These are phyloP conservation scores for Amoebophrya sp. DNA, from an alignment of 169 alveolate genomes.

Conservation along the genomic window DNA sequence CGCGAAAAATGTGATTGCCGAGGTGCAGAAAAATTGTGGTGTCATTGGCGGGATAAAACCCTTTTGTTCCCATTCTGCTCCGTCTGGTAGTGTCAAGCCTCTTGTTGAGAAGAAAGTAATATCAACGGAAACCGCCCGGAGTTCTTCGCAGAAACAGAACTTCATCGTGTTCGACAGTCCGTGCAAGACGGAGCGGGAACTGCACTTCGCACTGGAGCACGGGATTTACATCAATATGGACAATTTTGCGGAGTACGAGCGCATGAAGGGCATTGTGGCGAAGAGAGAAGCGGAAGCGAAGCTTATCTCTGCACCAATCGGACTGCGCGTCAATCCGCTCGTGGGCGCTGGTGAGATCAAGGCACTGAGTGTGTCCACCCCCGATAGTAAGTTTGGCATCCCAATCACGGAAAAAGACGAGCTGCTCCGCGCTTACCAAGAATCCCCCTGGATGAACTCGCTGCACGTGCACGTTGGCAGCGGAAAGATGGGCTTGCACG, in stretches of 20 bases:
- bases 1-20: too few species aligned
- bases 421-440: neutral
- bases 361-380: neutral
- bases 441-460: neutral
- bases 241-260: neutral
- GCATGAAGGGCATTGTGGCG: neutral
- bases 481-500: neutral
- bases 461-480: neutral
- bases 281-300: neutral
- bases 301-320: neutral
- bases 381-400: neutral
- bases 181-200: neutral
- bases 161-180: neutral
- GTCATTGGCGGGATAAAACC: neutral
- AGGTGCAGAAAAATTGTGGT: neutral
- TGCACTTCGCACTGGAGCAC: neutral
- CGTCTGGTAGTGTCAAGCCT: too few species aligned
- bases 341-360: conserved; percentile 12
- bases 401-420: neutral
- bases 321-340: conserved; percentile 1
- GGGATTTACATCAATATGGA: neutral
- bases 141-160: too few species aligned
- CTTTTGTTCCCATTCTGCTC: too few species aligned
- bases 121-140: too few species aligned
- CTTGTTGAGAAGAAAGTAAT: too few species aligned